Conservation (phyloP, 495 filamentous ascomycete species). For the Neurospora sp. region DNA sequence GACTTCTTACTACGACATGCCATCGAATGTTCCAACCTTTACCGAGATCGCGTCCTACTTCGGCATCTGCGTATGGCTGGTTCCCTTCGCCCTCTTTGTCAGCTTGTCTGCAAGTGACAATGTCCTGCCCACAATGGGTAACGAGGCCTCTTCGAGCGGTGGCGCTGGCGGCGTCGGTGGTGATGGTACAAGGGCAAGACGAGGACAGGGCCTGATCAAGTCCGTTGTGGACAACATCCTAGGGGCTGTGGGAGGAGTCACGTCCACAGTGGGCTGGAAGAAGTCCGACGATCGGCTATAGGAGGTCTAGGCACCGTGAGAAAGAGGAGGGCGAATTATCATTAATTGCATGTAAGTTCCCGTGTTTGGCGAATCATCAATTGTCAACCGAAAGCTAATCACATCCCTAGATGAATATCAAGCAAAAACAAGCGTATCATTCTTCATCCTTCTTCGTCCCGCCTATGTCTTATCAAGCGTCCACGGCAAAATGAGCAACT, state of each 20-base stretch:
- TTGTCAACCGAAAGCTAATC: neutral
- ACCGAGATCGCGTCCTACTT: slow-evolving; percentile 95
- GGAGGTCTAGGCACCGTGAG: neutral
- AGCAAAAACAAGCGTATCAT: neutral
- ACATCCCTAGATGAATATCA: neutral
- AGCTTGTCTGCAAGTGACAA: slow-evolving; percentile 88
- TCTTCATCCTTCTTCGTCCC: neutral
- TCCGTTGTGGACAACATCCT: slow-evolving; percentile 70
- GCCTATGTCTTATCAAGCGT: neutral
- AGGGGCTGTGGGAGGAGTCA: slow-evolving; percentile 62
- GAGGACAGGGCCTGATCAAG: slow-evolving; percentile 81
- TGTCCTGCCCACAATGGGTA: slow-evolving; percentile 75
- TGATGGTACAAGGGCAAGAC: slow-evolving; percentile 42
- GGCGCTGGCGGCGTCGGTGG: slow-evolving; percentile 17
- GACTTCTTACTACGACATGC: slow-evolving; percentile 46
- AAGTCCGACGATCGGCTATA: slow-evolving; percentile 27
- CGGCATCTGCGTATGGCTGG: slow-evolving; percentile 91
- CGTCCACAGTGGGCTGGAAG: slow-evolving; percentile 59
- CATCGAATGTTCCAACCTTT: slow-evolving; percentile 65
- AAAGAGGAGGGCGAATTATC: neutral
- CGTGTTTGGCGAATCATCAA: neutral
- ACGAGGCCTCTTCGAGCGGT: slow-evolving; percentile 26
- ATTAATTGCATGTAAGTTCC: neutral
- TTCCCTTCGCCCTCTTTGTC: slow-evolving; percentile 92
- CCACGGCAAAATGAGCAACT: neutral